Conservation (phyloP, 495 filamentous ascomycete species). For the Daldinia decipiens region DNA sequence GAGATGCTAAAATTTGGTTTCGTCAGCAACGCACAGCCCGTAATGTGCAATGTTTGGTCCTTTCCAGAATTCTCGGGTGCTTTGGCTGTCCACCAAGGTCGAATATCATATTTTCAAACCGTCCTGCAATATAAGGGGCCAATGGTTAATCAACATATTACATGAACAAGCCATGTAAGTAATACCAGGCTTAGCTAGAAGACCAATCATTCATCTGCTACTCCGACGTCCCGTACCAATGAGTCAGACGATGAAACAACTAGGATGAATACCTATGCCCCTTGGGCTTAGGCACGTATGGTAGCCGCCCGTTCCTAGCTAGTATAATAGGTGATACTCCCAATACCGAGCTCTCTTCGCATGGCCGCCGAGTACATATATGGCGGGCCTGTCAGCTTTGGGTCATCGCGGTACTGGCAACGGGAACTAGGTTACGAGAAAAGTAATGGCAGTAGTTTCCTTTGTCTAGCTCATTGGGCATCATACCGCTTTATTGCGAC, state of each 20-base stretch:
- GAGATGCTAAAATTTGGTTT: background rate
- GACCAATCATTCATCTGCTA: conserved; percentile 28
- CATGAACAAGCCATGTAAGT: conserved; percentile 36
- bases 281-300: background rate
- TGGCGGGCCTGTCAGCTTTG: background rate
- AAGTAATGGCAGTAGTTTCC: background rate
- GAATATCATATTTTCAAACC: background rate
- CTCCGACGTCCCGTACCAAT: conserved; percentile 13
- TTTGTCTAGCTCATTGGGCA: background rate
- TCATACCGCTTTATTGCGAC: conserved; percentile 18
- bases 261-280: background rate
- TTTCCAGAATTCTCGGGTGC: background rate
- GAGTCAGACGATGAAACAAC: conserved; percentile 29
- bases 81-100: background rate
- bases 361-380: background rate
- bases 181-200: conserved; percentile 4
- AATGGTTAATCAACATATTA: conserved; percentile 34
- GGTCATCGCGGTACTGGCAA: background rate
- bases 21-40: background rate
- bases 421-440: background rate
- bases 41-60: background rate
- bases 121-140: conserved; percentile 24
- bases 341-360: background rate
- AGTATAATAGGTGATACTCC: background rate
- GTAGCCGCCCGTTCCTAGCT: background rate